These are phyloP conservation scores for Rhizomucor pusillus DNA, from an alignment of 371 early-diverging fungal genomes.

Conservation along the genomic window DNA sequence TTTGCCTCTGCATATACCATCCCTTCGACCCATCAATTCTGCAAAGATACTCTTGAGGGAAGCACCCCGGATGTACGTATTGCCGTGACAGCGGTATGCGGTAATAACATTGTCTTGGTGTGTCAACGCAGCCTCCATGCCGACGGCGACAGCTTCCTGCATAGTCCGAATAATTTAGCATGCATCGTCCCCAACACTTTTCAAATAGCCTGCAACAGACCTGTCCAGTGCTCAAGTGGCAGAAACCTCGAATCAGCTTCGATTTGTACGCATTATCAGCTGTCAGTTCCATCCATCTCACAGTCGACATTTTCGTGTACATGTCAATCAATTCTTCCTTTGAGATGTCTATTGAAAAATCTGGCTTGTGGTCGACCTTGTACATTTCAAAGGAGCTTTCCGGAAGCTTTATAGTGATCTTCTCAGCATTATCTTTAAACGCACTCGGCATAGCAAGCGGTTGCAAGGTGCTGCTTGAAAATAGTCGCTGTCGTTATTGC, in stretches of 20 bases:
- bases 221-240: conserved; percentile 99
- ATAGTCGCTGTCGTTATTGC: conserved; percentile 26
- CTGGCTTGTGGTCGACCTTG: conserved; percentile 61
- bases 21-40: conserved; percentile 86
- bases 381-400: conserved; percentile 63
- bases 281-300: conserved; percentile 93
- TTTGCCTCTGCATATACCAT: conserved; percentile 96
- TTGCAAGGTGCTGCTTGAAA: conserved; percentile 16
- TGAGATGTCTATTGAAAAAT: conserved; percentile 54
- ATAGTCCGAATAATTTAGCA: conserved; percentile 8
- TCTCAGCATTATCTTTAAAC: conserved; percentile 24
- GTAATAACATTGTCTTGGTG: conserved; percentile 94
- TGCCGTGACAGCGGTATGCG: conserved; percentile 99
- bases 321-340: conserved; percentile 75
- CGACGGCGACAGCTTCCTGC: conserved; percentile 95
- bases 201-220: conserved; percentile 27
- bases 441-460: conserved; percentile 9
- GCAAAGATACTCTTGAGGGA: conserved; percentile 74
- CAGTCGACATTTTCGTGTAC: conserved; percentile 86
- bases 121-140: conserved; percentile 90
- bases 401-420: conserved; percentile 56
- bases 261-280: conserved; percentile 95
- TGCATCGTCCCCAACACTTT: not conserved
- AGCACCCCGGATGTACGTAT: conserved; percentile 91
- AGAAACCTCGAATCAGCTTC: conserved; percentile 98